Evolutionary conservation across 768 basidiomycete species (phyloP).

Genomic region (Lyophyllum atratum): DNA sequence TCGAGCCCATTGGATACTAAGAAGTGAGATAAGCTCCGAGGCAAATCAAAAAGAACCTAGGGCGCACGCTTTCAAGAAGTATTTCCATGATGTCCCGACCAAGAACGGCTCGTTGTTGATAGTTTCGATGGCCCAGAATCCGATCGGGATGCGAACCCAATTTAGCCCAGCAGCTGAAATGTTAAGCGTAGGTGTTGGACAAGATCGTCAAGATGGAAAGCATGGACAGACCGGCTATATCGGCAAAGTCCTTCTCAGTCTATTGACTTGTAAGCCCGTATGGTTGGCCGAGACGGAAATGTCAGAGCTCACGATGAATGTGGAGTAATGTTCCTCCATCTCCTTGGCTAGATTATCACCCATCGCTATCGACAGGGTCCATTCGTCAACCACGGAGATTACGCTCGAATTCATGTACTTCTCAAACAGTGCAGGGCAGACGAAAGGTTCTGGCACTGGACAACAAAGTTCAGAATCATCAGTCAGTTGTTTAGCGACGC

Average conservation of each 20-base stretch:
- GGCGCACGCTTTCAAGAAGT: slow-evolving; percentile 40
- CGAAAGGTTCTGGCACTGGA: slow-evolving; percentile 65
- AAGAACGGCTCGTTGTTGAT: slow-evolving; percentile 79
- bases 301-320: slow-evolving; percentile 63
- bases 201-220: slow-evolving; percentile 25
- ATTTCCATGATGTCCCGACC: slow-evolving; percentile 74
- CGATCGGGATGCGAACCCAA: slow-evolving; percentile 79
- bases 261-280: slow-evolving; percentile 21
- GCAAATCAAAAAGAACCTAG: neutral
- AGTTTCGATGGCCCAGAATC: slow-evolving; percentile 86
- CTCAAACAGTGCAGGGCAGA: slow-evolving; percentile 60
- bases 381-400: slow-evolving; percentile 53
- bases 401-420: slow-evolving; percentile 46
- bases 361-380: slow-evolving; percentile 65
- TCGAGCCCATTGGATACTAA: slow-evolving; percentile 77
- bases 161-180: slow-evolving; percentile 71
- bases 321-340: slow-evolving; percentile 73
- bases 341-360: slow-evolving; percentile 42
- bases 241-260: slow-evolving; percentile 81
- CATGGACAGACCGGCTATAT: slow-evolving; percentile 50
- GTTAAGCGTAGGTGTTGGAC: slow-evolving; percentile 31
- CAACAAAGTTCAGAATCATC: slow-evolving; percentile 55
- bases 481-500: slow-evolving; percentile 31
- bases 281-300: neutral
- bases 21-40: slow-evolving; percentile 41